These are phyloP conservation scores for Colletotrichum musae DNA, from an alignment of 2,329 filamentous ascomycete species.

Conservation along the genomic window DNA sequence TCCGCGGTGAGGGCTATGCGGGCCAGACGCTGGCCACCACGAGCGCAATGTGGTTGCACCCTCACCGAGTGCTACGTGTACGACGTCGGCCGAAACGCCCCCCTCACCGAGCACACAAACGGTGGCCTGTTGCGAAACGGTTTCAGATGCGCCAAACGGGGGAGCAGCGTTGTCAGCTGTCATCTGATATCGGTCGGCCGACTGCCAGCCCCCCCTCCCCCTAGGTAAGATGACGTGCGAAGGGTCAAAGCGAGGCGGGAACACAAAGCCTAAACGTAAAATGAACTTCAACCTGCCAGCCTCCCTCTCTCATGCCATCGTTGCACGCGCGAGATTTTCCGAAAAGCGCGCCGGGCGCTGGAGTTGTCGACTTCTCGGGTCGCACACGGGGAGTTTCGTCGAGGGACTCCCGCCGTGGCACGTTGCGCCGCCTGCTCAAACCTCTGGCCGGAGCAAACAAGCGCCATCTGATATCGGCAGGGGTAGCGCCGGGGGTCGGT, in stretches of 20 bases:
- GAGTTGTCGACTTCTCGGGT: background rate
- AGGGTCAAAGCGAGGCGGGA: background rate
- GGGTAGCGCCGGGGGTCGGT: background rate
- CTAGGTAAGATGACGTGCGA: background rate
- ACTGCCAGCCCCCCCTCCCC: background rate
- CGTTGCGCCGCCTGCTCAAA: background rate
- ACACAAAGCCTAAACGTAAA: constrained; percentile 5
- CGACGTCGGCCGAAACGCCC: background rate
- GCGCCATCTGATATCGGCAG: background rate
- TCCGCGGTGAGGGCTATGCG: background rate
- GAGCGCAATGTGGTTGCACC: constrained; percentile 22
- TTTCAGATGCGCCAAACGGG: background rate
- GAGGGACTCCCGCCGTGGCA: constrained; percentile 12
- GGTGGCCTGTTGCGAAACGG: background rate
- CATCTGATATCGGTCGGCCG: constrained; percentile 12
- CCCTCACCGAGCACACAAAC: constrained; percentile 20
- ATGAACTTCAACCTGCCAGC: background rate
- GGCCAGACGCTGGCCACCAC: background rate
- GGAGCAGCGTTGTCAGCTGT: background rate
- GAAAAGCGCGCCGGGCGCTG: background rate
- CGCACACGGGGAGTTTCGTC: constrained; percentile 6
- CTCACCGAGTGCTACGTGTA: constrained; percentile 10
- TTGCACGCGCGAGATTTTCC: background rate
- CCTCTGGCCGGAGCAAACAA: constrained; percentile 17
- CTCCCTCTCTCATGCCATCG: no score